Percentiles rank a stretch among this genome's conserved stretches.
These are phyloP conservation scores for Ustilago vetiveriae DNA, from an alignment of 1,284 basidiomycete genomes.

Conservation along the genomic window DNA sequence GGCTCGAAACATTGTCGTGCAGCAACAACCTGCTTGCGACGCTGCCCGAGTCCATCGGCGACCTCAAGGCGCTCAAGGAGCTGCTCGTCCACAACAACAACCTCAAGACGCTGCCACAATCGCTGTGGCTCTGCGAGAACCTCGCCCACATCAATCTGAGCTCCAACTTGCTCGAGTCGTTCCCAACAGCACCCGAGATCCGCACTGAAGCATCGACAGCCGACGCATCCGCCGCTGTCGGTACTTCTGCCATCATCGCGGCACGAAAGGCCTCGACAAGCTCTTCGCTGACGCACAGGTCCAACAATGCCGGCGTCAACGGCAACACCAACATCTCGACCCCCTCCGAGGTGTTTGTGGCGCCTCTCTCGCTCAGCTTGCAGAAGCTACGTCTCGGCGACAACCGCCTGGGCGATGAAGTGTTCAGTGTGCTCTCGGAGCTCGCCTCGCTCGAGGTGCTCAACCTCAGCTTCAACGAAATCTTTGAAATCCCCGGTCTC, in stretches of 20 bases:
- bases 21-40: slow-evolving; percentile 87
- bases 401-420: slow-evolving; percentile 85
- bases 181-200: slow-evolving; percentile 73
- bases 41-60: slow-evolving; percentile 82
- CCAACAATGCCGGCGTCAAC: slow-evolving; percentile 15
- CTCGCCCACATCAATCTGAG: slow-evolving; percentile 83
- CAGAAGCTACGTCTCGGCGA: slow-evolving; percentile 86
- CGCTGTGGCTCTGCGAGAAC: slow-evolving; percentile 85
- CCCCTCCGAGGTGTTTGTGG: slow-evolving; percentile 60
- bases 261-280: slow-evolving; percentile 63
- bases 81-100: slow-evolving; percentile 94
- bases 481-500: slow-evolving; percentile 84
- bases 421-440: slow-evolving; percentile 81
- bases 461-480: slow-evolving; percentile 95
- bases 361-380: slow-evolving; percentile 79
- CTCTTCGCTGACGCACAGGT: slow-evolving; percentile 42
- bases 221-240: slow-evolving; percentile 6
- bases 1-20: slow-evolving; percentile 80
- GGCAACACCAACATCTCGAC: slow-evolving; percentile 22
- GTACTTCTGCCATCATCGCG: slow-evolving; percentile 15
- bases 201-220: slow-evolving; percentile 9
- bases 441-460: slow-evolving; percentile 72
- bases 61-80: slow-evolving; percentile 78
- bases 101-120: slow-evolving; percentile 78
- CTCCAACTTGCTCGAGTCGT: slow-evolving; percentile 83